Base-by-base conservation (phyloP, 1,139 yeast species). In the Blastobotrys illinoisensis region DNA sequence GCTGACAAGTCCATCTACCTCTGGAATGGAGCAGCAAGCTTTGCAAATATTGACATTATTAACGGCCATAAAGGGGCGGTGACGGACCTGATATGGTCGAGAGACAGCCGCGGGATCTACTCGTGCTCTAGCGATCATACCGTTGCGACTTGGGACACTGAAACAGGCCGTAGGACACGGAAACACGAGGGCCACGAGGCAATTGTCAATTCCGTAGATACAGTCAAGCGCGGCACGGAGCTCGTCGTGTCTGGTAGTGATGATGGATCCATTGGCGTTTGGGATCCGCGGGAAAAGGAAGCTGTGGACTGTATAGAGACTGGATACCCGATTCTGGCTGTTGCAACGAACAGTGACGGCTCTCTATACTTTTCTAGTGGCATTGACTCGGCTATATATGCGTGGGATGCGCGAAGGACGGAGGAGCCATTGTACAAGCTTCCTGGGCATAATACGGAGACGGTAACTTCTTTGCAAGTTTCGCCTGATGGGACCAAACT, bases 251-350 rank as follows among this genome's bases (percentile, higher is more conserved):
- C 85, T 28, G 89, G 81, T 2, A 76, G 84, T 16, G 96, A 88
- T 63, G 90, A 85, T 62, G 90, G 91, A 0, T 58, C 68, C 3
- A 73, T 79, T 0, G 72, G 73, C 7, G 47, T 70, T 1, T 88
- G 93, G 93, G 96, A 88, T 61, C 73, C 74, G 19, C 71, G 89
- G 54, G 75, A 78, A 13, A 83, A 80, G 62, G 60, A 61, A 1
- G 74, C 79, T 1, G 71, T 78, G 0, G 48, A 54, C 2, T 65
- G 60, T 20, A 69, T 82, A 49, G 64, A 70, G 14, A 75, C 83
- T 0, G 75, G 75, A 1, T 85, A 74, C 62, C 93, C 95, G 0
- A 62, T 87, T 1, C 68, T 86, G 16, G 74, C 88, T 0, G 80
- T 85, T 5, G 76, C 78, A 1, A 58, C 71, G 16, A 70, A 70